These are phyloP conservation scores for Rubroboletus satanas DNA, from an alignment of 768 basidiomycete genomes.

Conservation along the genomic window DNA sequence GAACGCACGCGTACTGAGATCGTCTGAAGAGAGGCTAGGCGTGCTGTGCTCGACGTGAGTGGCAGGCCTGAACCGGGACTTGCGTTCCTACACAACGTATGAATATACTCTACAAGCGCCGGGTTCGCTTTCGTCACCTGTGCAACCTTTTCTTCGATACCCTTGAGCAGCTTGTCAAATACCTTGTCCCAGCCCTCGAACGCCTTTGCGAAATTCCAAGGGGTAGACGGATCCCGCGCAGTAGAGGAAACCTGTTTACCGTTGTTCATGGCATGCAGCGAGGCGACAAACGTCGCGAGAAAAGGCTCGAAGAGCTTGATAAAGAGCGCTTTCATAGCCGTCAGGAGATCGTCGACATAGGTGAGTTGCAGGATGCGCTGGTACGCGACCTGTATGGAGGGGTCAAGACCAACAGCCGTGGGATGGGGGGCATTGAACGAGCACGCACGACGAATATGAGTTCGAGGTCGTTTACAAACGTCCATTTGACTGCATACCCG, in stretches of 20 bases:
- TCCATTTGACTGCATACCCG: slow-evolving; percentile 92
- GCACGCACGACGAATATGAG: slow-evolving; percentile 89
- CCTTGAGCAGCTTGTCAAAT: slow-evolving; percentile 72
- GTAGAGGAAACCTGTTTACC: slow-evolving; percentile 36
- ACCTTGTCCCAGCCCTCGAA: slow-evolving; percentile 79
- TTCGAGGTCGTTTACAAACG: slow-evolving; percentile 91
- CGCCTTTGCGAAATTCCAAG: slow-evolving; percentile 68
- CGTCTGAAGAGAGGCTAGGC: slow-evolving; percentile 50
- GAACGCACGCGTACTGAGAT: slow-evolving; percentile 52
- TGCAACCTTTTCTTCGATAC: slow-evolving; percentile 72
- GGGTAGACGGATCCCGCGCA: slow-evolving; percentile 34
- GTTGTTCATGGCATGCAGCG: slow-evolving; percentile 60
- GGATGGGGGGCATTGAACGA: background rate
- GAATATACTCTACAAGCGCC: slow-evolving; percentile 1
- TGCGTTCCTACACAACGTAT: slow-evolving; percentile 55
- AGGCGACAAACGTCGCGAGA: slow-evolving; percentile 77
- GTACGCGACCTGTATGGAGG: slow-evolving; percentile 73
- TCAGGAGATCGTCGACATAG: slow-evolving; percentile 87
- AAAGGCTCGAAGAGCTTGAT: slow-evolving; percentile 84
- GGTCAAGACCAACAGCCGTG: background rate
- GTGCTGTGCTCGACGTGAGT: slow-evolving; percentile 36
- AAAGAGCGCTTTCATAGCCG: slow-evolving; percentile 78
- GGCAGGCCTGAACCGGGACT: slow-evolving; percentile 50
- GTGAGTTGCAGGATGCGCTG: slow-evolving; percentile 93
- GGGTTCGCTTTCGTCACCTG: slow-evolving; percentile 41